phyloP scores from a whole-genome alignment of 2,329 filamentous ascomycete species.

The Bipolaris gigantea region DNA sequence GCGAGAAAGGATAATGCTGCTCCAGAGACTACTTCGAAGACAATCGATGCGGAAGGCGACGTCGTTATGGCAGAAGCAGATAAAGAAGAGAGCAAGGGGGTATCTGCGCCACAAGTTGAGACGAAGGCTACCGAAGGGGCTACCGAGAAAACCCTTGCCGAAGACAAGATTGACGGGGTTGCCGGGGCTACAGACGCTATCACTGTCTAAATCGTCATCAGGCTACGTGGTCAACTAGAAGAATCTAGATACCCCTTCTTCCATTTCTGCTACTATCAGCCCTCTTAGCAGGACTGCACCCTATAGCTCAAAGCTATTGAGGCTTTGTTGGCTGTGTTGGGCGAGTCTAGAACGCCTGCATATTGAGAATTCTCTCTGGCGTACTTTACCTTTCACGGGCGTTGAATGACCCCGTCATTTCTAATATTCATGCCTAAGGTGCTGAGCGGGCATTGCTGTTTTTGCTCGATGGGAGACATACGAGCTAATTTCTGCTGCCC shows the following conservation, averaged over 20 bases:
- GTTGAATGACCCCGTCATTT: slow-evolving; percentile 1
- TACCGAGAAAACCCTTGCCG: slow-evolving; percentile 12
- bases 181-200: slow-evolving; percentile 8
- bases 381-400: neutral
- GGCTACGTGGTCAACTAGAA: neutral
- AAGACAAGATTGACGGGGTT: slow-evolving; percentile 15
- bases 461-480: neutral
- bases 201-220: slow-evolving; percentile 2
- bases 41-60: slow-evolving; percentile 29
- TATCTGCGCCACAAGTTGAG: slow-evolving; percentile 22
- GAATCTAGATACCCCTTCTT: neutral
- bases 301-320: neutral
- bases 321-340: neutral
- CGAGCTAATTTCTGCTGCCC: slow-evolving; percentile 3
- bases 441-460: slow-evolving; percentile 12
- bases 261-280: neutral
- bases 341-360: neutral
- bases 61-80: slow-evolving; percentile 32
- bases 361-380: neutral
- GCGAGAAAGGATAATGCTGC: slow-evolving; percentile 29
- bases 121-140: slow-evolving; percentile 12
- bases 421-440: slow-evolving; percentile 20
- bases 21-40: slow-evolving; percentile 21
- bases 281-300: neutral
- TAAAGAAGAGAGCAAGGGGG: slow-evolving; percentile 21